Base-by-base conservation (phyloP, 306 rosid species). In the Begonia masoniana region DNA sequence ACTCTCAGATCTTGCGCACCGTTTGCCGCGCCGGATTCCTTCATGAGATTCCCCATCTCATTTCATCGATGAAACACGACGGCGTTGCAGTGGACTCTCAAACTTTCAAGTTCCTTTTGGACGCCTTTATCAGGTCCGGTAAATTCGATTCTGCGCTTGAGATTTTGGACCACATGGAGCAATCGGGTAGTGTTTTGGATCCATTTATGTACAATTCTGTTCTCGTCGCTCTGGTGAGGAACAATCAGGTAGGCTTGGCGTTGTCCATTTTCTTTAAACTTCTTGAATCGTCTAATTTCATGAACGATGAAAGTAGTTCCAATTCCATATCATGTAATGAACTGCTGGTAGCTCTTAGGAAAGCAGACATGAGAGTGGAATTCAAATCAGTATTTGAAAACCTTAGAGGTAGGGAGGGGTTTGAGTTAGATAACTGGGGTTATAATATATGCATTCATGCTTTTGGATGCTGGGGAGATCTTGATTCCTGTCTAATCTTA, bases 401-500 rank as follows among this genome's bases (percentile, higher is more conserved):
- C 23, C 59, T 89, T 24, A 68, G 85, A 61, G 72, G 41, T 35
- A 82, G 66, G 52, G 39, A 47, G 17, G 63, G 65, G 3, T 85
- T 76, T 62, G 43, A 45, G 56, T 66, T 83, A 56, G 94, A 81
- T 58, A 62, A 60, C 0, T 69, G 82, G 73, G 80, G 87, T 1
- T 82, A 82, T 62, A 89, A 89, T 57, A 67, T 78, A 10, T 78
- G 85, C 36, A 80, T 89, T 58, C 72, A 89, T 60, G 88, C 94
- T 0, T 85, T 89, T 69, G 95, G 94, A 23, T 78, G 77, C 69
- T 89, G 94, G 97, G 92, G 95, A 21, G 84, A 89, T 65, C 51
- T 85, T 73, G 74, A 53, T 58, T 65, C 82, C 66, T 73, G 79
- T 31, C 56, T 89, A 13, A 61, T 52, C 14, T 79, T 85, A 13